phyloP scores from a whole-genome alignment of 257 asterid species.

The Anisodus acutangulus region DNA sequence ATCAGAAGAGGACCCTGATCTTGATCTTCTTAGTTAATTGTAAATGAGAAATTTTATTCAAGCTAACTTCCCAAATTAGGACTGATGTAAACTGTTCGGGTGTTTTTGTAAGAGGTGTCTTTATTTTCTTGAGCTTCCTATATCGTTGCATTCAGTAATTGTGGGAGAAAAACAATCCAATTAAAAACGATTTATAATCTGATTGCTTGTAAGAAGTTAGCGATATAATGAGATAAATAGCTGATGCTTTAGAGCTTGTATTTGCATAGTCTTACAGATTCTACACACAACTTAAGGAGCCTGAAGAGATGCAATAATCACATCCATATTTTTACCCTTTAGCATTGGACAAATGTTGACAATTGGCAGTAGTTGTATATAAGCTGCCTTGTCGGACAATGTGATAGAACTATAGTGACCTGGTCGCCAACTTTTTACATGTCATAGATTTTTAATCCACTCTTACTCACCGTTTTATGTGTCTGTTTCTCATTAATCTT shows the following conservation, averaged over 20 bases:
- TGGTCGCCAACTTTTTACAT: background rate
- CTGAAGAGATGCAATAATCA: background rate
- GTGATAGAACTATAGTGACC: no score
- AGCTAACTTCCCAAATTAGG: background rate
- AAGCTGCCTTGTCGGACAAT: no score
- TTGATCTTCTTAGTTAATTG: background rate
- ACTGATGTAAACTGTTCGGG: background rate
- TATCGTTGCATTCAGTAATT: background rate
- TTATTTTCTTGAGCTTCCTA: background rate
- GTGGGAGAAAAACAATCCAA: background rate
- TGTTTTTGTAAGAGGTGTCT: background rate
- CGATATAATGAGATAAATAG: background rate
- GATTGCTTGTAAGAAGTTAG: background rate
- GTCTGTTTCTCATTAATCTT: background rate
- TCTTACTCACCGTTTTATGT: background rate
- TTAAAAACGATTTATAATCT: background rate
- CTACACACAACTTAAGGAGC: background rate
- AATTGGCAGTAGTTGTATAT: background rate
- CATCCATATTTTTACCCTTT: background rate
- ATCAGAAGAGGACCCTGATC: slow-evolving; percentile 8
- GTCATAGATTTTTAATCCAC: background rate
- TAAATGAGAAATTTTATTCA: background rate
- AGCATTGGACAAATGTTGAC: background rate
- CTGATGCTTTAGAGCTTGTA: slow-evolving; percentile 1
- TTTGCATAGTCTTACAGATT: background rate